These are phyloP conservation scores for Coccomyxa sp. DNA, from an alignment of 139 green algal species.

Conservation along the genomic window DNA sequence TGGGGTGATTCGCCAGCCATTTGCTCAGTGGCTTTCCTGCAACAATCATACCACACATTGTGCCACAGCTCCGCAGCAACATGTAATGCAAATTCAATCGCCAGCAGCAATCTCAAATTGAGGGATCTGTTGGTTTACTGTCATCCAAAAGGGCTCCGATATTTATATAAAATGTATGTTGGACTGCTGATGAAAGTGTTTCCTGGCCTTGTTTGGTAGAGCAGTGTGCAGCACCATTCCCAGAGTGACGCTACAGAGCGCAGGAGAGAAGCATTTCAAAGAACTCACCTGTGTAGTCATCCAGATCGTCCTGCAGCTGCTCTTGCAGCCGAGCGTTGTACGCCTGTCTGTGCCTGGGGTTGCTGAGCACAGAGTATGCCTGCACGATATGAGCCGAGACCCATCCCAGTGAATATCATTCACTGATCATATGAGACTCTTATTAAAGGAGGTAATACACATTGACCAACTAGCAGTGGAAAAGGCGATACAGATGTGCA, in stretches of 20 bases:
- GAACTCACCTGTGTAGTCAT: constrained; percentile 64
- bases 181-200: too few relatives aligned
- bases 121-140: too few relatives aligned
- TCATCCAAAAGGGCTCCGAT: too few relatives aligned
- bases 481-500: too few relatives aligned
- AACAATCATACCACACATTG: neutral
- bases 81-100: neutral
- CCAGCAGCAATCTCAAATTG: neutral
- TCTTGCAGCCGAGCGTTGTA: constrained; percentile 65
- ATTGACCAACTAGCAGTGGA: neutral
- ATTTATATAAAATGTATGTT: too few relatives aligned
- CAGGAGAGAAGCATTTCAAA: too few relatives aligned
- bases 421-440: neutral
- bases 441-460: neutral
- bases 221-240: too few relatives aligned
- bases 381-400: too few relatives aligned
- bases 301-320: constrained; percentile 50
- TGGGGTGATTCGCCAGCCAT: constrained; percentile 58
- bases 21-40: constrained; percentile 69
- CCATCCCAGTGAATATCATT: too few relatives aligned
- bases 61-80: neutral
- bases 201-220: too few relatives aligned
- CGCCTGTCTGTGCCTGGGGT: constrained; percentile 31
- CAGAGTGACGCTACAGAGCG: too few relatives aligned
- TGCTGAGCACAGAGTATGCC: constrained; percentile 53